Conservation (phyloP, 306 rosid genomes). For the Urtica urens region DNA sequence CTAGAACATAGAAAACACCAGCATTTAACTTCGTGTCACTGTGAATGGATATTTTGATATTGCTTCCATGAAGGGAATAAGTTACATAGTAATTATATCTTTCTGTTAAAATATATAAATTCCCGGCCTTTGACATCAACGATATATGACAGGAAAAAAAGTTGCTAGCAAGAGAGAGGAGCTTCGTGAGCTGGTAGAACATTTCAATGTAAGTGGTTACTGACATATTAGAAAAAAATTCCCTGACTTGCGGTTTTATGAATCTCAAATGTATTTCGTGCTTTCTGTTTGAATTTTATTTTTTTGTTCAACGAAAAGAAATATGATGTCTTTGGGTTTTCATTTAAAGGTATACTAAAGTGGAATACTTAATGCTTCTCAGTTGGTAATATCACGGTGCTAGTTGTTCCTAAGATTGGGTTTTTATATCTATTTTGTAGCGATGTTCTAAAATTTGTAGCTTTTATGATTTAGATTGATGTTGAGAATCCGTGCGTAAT, state of each 20-base stretch:
- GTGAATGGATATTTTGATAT: background rate
- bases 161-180: constrained; percentile 54
- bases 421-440: too few relatives aligned
- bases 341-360: too few relatives aligned
- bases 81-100: background rate
- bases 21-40: background rate
- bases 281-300: too few relatives aligned
- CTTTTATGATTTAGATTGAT: constrained; percentile 52
- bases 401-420: too few relatives aligned
- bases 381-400: too few relatives aligned
- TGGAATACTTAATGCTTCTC: too few relatives aligned
- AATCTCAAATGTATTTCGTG: too few relatives aligned
- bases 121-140: constrained; percentile 15
- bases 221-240: background rate
- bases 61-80: background rate
- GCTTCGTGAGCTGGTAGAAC: constrained; percentile 73
- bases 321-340: too few relatives aligned
- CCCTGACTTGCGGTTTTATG: background rate
- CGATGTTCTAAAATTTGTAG: too few relatives aligned
- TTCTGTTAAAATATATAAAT: background rate
- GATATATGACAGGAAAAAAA: constrained; percentile 56
- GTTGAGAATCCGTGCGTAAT: constrained; percentile 91
- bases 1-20: background rate
- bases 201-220: constrained; percentile 66
- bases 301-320: too few relatives aligned